Base-by-base conservation (phyloP, 768 basidiomycete genomes). In the Termitomyces sp. region DNA sequence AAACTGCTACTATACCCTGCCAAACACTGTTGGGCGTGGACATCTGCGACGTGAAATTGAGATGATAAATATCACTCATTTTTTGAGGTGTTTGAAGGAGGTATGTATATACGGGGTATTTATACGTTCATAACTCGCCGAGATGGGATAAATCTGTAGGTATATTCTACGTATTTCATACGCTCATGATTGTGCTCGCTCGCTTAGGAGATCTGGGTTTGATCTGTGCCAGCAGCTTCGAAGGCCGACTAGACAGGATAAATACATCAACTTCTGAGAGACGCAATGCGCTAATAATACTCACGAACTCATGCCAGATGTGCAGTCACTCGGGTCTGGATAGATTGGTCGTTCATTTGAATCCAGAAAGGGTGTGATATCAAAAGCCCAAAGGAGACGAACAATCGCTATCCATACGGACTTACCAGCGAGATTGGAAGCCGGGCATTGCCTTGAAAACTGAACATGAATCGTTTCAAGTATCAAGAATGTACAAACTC, bases 301-400 rank as follows among this genome's bases (percentile, higher is more conserved):
- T 51, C 37, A 57, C 56, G 45, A 45, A 42, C 33, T 53, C 50
- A 57, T 41, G 7, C 56, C 56, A 31, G 41, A 46, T 15, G 44
- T 51, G 31, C 56, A 57, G 30, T 51, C 51, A 38, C 23, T 38
- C 19, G 56, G 56, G 31, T 57, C 51, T 1, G 38, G 44, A 8
- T 43, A 21, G 11, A 43, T 43, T 12, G 43, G 43, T 10, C 23
- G 9, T 30, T 46, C 45, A 23, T 21, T 47, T 31, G 35, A 8
- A 51, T 57, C 56, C 50, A 51, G 33, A 41, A 26, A 28, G 40
- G 56, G 50, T 15, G 12, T 28, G 33, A 52, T 45, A 50, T 57
- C 44, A 30, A 57, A 57, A 21, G 56, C 56, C 50, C 56, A 57
- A 9, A 57, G 33, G n/a, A 57, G 37, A 33, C 50, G 50, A 35